Conservation (phyloP, 2,329 filamentous ascomycete genomes). For the Aspergillus clavatus region DNA sequence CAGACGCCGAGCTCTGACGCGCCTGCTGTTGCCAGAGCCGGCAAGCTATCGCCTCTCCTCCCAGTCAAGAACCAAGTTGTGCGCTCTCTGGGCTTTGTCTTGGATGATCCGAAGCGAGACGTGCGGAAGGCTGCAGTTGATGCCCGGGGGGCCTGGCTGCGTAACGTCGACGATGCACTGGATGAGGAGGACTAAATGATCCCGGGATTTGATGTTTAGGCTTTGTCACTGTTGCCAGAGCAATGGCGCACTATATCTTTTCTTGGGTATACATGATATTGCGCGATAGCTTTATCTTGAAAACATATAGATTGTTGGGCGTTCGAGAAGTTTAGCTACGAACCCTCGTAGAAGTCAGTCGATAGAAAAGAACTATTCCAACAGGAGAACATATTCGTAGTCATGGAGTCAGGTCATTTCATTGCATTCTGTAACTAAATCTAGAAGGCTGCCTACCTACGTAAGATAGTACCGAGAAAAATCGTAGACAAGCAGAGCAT, state of each 20-base stretch:
- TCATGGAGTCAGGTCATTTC: no score
- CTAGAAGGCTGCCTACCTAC: no score
- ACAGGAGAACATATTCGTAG: no score
- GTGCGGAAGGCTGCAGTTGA: slow-evolving; percentile 60
- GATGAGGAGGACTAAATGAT: slow-evolving; percentile 48
- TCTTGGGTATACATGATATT: background rate
- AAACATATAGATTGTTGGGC: background rate
- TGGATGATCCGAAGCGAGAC: slow-evolving; percentile 60
- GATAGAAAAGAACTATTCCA: no score
- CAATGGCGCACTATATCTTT: background rate
- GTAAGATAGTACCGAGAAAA: no score
- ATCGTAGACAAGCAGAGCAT: background rate
- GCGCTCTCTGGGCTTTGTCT: slow-evolving; percentile 48
- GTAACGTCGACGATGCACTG: slow-evolving; percentile 54
- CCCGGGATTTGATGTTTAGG: background rate
- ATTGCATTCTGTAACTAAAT: no score
- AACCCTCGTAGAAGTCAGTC: no score
- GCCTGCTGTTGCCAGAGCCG: slow-evolving; percentile 21
- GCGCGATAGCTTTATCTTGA: background rate
- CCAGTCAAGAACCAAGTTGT: slow-evolving; percentile 55
- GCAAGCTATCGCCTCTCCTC: slow-evolving; percentile 45
- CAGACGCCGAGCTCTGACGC: slow-evolving; percentile 21
- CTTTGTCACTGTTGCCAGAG: background rate
- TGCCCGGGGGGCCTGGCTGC: slow-evolving; percentile 57
- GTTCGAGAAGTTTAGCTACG: background rate